Evolutionary conservation across 306 rosid genomes (phyloP).

Genomic region (Prunus kanzakura): DNA sequence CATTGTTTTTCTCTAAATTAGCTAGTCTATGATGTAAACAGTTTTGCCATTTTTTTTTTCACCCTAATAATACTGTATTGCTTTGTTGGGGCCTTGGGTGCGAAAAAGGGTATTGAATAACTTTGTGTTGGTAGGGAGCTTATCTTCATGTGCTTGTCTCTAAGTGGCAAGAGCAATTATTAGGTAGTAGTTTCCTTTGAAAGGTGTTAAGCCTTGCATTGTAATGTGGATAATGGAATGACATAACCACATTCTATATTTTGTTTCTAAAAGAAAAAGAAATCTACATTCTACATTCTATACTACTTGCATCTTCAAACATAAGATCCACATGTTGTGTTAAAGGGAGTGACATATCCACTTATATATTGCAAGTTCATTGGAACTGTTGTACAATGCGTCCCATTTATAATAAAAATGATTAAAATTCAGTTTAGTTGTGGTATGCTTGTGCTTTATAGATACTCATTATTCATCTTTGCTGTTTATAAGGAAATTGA

Average conservation of each 20-base stretch:
- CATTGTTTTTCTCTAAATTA: not conserved
- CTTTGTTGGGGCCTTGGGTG: not conserved
- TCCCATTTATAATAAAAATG: not conserved
- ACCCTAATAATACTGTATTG: not conserved
- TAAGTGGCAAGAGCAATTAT: not conserved
- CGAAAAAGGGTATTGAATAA: not conserved
- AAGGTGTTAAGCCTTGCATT: not conserved
- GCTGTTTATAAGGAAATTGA: not conserved
- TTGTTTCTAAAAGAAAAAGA: not conserved
- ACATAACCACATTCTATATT: not conserved
- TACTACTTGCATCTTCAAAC: not conserved
- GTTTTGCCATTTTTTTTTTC: not conserved
- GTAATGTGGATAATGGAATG: too few species aligned
- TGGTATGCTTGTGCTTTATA: not conserved
- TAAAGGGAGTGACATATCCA: conserved; percentile 3
- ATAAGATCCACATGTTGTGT: not conserved
- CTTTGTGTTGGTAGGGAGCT: not conserved
- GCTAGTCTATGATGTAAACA: not conserved
- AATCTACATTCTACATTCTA: not conserved
- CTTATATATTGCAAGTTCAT: not conserved
- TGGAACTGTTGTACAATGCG: not conserved
- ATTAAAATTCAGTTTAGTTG: not conserved
- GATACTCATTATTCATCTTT: not conserved
- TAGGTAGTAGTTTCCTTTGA: conserved; percentile 2
- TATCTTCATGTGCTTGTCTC: not conserved